Percentiles rank a stretch among this genome's conserved stretches.
Conservation (phyloP, 2,329 filamentous ascomycete species). For the Botrytis galanthina region DNA sequence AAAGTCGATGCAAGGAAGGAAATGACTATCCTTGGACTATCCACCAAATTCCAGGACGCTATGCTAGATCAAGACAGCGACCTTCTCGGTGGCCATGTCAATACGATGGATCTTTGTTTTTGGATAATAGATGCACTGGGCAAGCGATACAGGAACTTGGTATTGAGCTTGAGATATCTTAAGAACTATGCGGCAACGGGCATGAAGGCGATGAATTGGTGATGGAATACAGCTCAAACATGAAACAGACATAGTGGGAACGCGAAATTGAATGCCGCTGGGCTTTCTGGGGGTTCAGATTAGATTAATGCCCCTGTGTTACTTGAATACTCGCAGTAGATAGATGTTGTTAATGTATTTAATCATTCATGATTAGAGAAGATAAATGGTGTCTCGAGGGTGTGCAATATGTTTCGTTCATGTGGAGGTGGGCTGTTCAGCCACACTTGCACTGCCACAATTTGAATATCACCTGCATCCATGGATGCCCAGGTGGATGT, state of each 20-base stretch:
- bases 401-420: background rate
- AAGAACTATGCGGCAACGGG: conserved; percentile 6
- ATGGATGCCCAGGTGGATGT: background rate
- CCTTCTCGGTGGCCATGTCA: background rate
- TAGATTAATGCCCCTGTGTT: background rate
- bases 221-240: background rate
- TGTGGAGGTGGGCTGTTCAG: background rate
- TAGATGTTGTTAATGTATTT: background rate
- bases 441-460: conserved; percentile 2
- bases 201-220: background rate
- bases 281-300: background rate
- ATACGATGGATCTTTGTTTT: background rate
- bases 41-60: background rate
- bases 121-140: conserved; percentile 1
- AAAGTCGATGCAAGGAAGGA: background rate
- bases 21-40: background rate
- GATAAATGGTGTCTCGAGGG: too few species aligned
- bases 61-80: background rate
- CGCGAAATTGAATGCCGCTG: background rate
- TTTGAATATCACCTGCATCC: background rate
- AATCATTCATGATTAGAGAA: background rate
- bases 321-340: background rate
- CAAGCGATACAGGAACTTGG: background rate
- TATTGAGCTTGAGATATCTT: background rate
- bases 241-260: too few species aligned